phyloP scores from a whole-genome alignment of 1,284 basidiomycete genomes.

The Puccinia polysora region DNA sequence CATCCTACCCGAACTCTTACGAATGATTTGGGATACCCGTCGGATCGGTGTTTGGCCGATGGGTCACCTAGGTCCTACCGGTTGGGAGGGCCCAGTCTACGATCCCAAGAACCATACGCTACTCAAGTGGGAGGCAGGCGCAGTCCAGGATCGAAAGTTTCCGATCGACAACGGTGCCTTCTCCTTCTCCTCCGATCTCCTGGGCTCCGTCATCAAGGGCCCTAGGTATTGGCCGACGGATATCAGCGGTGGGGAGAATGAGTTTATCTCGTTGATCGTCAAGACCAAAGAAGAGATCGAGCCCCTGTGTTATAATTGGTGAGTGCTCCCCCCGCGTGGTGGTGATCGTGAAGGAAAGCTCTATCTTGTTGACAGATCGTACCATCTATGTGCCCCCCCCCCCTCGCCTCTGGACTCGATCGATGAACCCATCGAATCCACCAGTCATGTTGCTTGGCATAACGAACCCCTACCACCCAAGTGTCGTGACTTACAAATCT shows the following conservation, averaged over 20 bases:
- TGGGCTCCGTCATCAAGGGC: constrained; percentile 14
- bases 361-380: no score
- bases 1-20: constrained; percentile 40
- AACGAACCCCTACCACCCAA: constrained; percentile 38
- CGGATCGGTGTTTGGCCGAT: constrained; percentile 45
- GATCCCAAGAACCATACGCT: constrained; percentile 38
- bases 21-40: constrained; percentile 43
- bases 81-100: constrained; percentile 44
- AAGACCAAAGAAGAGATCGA: constrained; percentile 42
- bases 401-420: no score
- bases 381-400: no score
- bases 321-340: neutral
- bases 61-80: constrained; percentile 43
- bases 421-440: neutral
- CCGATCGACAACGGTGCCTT: constrained; percentile 43
- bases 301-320: constrained; percentile 44
- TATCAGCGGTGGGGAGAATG: constrained; percentile 43
- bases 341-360: neutral
- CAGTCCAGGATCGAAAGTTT: constrained; percentile 32
- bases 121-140: constrained; percentile 42
- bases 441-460: constrained; percentile 43
- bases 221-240: constrained; percentile 44
- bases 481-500: constrained; percentile 34
- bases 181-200: constrained; percentile 32
- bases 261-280: constrained; percentile 39